Evolutionary conservation across 1,139 yeast genomes (phyloP), one percentile per base, ranked within the genome.

Genomic region (Yamadazyma aaseri): DNA sequence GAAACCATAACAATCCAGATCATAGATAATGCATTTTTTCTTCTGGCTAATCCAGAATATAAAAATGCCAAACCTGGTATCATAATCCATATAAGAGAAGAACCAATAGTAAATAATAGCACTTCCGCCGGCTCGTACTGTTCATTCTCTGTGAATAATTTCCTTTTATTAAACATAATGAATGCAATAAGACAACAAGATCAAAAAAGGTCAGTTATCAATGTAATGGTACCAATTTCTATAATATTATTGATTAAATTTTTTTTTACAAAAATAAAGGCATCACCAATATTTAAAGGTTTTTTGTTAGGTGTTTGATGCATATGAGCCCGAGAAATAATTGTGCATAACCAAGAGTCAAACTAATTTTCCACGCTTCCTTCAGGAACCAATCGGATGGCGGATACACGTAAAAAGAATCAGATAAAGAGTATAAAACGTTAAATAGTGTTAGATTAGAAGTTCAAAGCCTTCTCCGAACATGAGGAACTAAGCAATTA

Each of bases 61-160:
- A 92, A 70, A 56, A 90, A 86, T 5, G 95, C 97, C 51, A 92
- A 78, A 17, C 97, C 97, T 21, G 97, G 96, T 18, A 92, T 77
- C 97, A 92, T 92, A 50, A 90, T 72, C 68, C 94, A 76, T 31
- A 92, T 95, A 55, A 87, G 65, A 31, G 94, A 79, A 2, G 95
- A 66, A n/a, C 79, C 79, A 6, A 73, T 54, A 11, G 77, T 60
- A 47, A 76, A 64, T 30, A 75, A 51, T 29, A 75, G 58, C 21
- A 76, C 59, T 12, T 58, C 55, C 28, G 73, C 62, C 25, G 65
- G 60, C 45, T 74, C 65, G 47, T 73, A 76, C 17, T 59, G 57
- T 7, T 49, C 51, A 44, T 70, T 65, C 47, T 70, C 70, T 3
- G 60, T 51, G 45, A 66, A 70, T 26, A 65, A 45, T 34, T 55